phyloP scores from a whole-genome alignment of 2,329 filamentous ascomycete species.

The Ophiostoma australiae region DNA sequence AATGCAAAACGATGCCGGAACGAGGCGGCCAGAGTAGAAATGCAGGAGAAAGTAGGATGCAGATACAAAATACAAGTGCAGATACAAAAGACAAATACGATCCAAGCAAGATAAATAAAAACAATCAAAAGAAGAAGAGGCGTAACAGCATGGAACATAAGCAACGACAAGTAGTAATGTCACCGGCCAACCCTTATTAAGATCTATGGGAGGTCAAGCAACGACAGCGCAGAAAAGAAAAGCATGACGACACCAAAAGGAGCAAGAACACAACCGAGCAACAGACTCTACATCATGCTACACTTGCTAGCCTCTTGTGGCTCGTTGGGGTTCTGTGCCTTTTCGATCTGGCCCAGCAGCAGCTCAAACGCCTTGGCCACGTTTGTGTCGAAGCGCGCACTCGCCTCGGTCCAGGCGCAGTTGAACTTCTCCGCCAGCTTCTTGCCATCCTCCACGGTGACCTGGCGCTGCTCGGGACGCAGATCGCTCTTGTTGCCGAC shows the following conservation, averaged over 20 bases:
- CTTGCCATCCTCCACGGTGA: constrained; percentile 78
- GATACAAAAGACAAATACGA: neutral
- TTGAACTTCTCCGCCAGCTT: constrained; percentile 80
- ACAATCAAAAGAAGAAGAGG: neutral
- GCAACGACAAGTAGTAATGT: neutral
- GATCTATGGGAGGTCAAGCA: neutral
- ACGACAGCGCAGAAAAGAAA: neutral
- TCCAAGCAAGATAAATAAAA: neutral
- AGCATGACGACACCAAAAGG: neutral
- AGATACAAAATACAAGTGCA: constrained; percentile 11
- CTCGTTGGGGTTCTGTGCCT: constrained; percentile 83
- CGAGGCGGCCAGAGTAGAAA: neutral
- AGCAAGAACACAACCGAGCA: neutral
- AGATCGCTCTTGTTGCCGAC: constrained; percentile 98
- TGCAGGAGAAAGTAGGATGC: neutral
- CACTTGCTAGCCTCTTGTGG: constrained; percentile 78
- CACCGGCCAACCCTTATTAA: neutral
- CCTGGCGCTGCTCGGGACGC: constrained; percentile 86
- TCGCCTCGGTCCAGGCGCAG: constrained; percentile 92
- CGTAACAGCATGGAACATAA: neutral
- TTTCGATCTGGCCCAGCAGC: constrained; percentile 92
- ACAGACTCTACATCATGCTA: constrained; percentile 63
- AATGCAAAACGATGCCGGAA: neutral
- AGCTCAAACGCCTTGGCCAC: constrained; percentile 89
- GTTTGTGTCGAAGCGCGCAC: constrained; percentile 89